Conservation (phyloP, 1,284 basidiomycete genomes). For the Ganoderma leucocontextum region DNA sequence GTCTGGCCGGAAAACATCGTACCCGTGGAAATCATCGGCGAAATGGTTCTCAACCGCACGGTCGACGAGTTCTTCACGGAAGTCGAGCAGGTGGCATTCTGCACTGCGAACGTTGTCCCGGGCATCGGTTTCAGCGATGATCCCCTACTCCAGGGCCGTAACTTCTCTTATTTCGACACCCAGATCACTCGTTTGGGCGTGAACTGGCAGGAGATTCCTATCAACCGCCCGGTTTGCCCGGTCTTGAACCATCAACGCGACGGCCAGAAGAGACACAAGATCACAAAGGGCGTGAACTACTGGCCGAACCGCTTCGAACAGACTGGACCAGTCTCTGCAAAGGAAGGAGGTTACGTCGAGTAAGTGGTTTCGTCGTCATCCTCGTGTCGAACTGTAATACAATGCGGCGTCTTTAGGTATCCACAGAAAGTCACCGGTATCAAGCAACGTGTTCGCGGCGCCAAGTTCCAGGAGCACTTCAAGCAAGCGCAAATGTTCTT, state of each 20-base stretch:
- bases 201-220: constrained; percentile 79
- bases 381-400: background rate
- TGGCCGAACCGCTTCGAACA: constrained; percentile 76
- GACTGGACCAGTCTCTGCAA: constrained; percentile 55
- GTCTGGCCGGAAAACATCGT: constrained; percentile 83
- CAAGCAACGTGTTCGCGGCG: constrained; percentile 72
- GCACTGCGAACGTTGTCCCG: constrained; percentile 82
- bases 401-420: constrained; percentile 43
- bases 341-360: constrained; percentile 70
- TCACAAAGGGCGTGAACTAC: constrained; percentile 73
- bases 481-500: constrained; percentile 80
- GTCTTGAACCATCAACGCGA: constrained; percentile 67
- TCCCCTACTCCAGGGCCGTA: constrained; percentile 83
- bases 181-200: constrained; percentile 79
- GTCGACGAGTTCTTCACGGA: constrained; percentile 86
- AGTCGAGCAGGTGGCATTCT: constrained; percentile 86
- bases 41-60: constrained; percentile 72
- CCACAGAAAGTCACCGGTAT: constrained; percentile 63
- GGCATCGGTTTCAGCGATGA: constrained; percentile 86
- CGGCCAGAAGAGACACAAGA: constrained; percentile 65
- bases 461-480: constrained; percentile 80
- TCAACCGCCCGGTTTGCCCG: constrained; percentile 85
- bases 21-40: constrained; percentile 79
- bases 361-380: constrained; percentile 40
- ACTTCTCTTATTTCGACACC: constrained; percentile 88